Evolutionary conservation across 2,329 filamentous ascomycete genomes (phyloP).

Genomic region (Botryotinia narcissicola): DNA sequence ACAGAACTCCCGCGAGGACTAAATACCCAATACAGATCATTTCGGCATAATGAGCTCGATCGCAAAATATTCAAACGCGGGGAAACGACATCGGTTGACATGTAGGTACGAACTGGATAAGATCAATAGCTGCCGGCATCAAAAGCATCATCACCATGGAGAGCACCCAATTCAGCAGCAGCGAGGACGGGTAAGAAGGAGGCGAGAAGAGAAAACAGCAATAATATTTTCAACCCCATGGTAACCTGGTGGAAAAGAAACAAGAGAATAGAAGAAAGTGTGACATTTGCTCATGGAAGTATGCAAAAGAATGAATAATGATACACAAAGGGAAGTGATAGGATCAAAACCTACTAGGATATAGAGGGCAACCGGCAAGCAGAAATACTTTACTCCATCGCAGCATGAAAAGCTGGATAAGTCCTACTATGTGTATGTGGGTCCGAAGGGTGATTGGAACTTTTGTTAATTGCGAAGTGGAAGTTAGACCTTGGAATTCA

Average conservation of each 20-base stretch:
- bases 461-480: background rate
- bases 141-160: conserved; percentile 34
- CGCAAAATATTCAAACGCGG: conserved; percentile 40
- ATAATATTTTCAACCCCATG: conserved; percentile 2
- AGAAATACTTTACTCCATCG: background rate
- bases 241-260: background rate
- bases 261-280: background rate
- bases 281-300: background rate
- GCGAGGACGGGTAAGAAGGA: background rate
- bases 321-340: background rate
- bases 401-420: background rate
- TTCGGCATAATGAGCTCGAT: conserved; percentile 40
- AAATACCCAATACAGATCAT: conserved; percentile 43
- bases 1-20: conserved; percentile 41
- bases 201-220: background rate
- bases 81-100: conserved; percentile 38
- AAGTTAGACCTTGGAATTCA: background rate
- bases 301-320: background rate
- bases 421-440: background rate
- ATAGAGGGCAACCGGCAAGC: background rate
- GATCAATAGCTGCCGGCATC: conserved; percentile 40
- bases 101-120: conserved; percentile 40
- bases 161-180: conserved; percentile 6
- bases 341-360: conserved; percentile 1
- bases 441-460: background rate